Percentiles rank a stretch among this genome's conserved stretches.
Conservation (phyloP, 1,139 yeast species). For the Kurtzmaniella quercitrusa region DNA sequence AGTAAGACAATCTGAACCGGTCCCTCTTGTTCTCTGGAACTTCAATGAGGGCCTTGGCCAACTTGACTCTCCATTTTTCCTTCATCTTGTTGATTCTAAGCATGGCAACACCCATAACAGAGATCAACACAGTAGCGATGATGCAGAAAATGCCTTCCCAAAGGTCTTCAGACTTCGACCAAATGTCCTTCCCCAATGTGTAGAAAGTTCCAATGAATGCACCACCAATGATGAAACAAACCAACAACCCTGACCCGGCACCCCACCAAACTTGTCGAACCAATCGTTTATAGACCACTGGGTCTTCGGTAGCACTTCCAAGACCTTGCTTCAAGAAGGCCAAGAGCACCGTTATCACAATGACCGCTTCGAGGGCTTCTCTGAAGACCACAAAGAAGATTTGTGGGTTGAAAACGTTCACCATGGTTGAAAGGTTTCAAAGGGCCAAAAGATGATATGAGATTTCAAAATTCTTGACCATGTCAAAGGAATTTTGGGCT, state of each 20-base stretch:
- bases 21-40: constrained; percentile 12
- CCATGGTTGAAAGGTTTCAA: neutral
- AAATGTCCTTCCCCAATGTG: constrained; percentile 33
- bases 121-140: constrained; percentile 38
- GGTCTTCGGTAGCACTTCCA: constrained; percentile 2
- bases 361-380: constrained; percentile 43
- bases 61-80: constrained; percentile 77
- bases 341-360: constrained; percentile 40
- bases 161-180: constrained; percentile 42
- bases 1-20: constrained; percentile 15
- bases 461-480: too few species aligned
- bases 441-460: too few species aligned
- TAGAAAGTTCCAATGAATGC: constrained; percentile 33
- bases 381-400: constrained; percentile 39
- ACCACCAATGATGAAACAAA: constrained; percentile 34
- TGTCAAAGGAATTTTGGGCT: too few species aligned
- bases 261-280: constrained; percentile 40
- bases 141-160: constrained; percentile 46
- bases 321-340: constrained; percentile 39
- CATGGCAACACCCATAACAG: constrained; percentile 43
- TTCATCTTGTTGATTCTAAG: constrained; percentile 54
- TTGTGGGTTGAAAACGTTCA: constrained; percentile 15
- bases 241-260: constrained; percentile 32
- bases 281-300: constrained; percentile 17
- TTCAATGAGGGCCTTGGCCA: constrained; percentile 17